Evolutionary conservation across 2,329 filamentous ascomycete species (phyloP).

Genomic region (Colletotrichum sp.): DNA sequence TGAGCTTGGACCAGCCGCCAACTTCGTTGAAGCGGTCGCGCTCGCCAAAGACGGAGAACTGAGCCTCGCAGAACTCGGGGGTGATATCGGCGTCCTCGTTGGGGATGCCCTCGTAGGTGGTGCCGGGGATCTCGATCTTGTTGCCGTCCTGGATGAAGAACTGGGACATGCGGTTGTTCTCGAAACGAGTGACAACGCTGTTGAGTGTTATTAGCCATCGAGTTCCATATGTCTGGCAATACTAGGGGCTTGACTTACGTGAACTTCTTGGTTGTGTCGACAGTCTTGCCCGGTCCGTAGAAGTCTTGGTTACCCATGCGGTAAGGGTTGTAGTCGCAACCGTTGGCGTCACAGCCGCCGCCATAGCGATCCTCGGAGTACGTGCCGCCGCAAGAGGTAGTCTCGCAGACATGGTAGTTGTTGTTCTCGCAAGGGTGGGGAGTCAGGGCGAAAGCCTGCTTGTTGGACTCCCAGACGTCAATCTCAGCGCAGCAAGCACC

Average conservation of each 20-base stretch:
- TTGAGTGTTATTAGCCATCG: background rate
- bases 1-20: constrained; percentile 61
- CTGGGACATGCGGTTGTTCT: constrained; percentile 16
- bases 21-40: constrained; percentile 52
- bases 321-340: constrained; percentile 71
- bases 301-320: constrained; percentile 63
- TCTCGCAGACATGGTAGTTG: constrained; percentile 23
- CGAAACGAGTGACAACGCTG: constrained; percentile 66
- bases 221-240: constrained; percentile 40
- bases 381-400: constrained; percentile 48
- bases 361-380: constrained; percentile 55
- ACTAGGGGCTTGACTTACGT: constrained; percentile 33
- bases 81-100: constrained; percentile 64
- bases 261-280: constrained; percentile 62
- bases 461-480: constrained; percentile 30
- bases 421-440: constrained; percentile 25
- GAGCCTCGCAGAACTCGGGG: constrained; percentile 56
- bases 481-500: constrained; percentile 30
- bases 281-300: constrained; percentile 61
- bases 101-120: constrained; percentile 43
- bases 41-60: constrained; percentile 60
- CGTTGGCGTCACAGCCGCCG: constrained; percentile 68
- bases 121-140: constrained; percentile 20
- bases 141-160: constrained; percentile 21
- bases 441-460: constrained; percentile 27